Percentiles rank a stretch among this genome's conserved stretches.
phyloP scores from a whole-genome alignment of 768 basidiomycete genomes.

The Cytidiella melzeri region DNA sequence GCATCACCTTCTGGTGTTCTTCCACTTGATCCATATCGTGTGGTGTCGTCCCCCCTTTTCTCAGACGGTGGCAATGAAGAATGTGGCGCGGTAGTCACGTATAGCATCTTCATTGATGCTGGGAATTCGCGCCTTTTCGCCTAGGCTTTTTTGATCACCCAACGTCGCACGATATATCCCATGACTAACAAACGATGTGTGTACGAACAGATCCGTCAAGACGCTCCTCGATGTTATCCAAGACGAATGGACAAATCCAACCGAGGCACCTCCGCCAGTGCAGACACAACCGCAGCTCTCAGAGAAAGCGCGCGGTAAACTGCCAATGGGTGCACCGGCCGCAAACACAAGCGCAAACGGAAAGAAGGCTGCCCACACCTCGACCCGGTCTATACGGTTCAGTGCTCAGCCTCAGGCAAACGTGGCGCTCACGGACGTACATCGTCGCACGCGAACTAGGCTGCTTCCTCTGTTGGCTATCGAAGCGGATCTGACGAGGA shows the following conservation, averaged over 20 bases:
- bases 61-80: too few relatives aligned
- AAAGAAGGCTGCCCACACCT: background rate
- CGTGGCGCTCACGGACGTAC: slow-evolving; percentile 25
- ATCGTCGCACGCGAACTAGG: slow-evolving; percentile 33
- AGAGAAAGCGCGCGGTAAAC: slow-evolving; percentile 22
- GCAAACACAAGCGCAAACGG: background rate
- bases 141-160: too few relatives aligned
- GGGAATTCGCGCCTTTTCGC: too few relatives aligned
- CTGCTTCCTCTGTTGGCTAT: slow-evolving; percentile 50
- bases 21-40: too few relatives aligned
- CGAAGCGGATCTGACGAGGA: slow-evolving; percentile 44
- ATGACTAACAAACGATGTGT: too few relatives aligned
- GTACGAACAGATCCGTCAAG: slow-evolving; percentile 50
- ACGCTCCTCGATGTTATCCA: slow-evolving; percentile 48
- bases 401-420: slow-evolving; percentile 16
- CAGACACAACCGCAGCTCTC: slow-evolving; percentile 7
- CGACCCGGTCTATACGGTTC: slow-evolving; percentile 21
- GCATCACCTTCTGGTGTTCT: too few relatives aligned
- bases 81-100: too few relatives aligned
- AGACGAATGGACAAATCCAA: slow-evolving; percentile 26
- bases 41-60: too few relatives aligned
- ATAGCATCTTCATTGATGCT: too few relatives aligned
- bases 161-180: too few relatives aligned
- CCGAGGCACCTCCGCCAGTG: slow-evolving; percentile 24
- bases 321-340: slow-evolving; percentile 16